Evolutionary conservation across 345 rosid species (phyloP).

Genomic region (Citrus australasica): DNA sequence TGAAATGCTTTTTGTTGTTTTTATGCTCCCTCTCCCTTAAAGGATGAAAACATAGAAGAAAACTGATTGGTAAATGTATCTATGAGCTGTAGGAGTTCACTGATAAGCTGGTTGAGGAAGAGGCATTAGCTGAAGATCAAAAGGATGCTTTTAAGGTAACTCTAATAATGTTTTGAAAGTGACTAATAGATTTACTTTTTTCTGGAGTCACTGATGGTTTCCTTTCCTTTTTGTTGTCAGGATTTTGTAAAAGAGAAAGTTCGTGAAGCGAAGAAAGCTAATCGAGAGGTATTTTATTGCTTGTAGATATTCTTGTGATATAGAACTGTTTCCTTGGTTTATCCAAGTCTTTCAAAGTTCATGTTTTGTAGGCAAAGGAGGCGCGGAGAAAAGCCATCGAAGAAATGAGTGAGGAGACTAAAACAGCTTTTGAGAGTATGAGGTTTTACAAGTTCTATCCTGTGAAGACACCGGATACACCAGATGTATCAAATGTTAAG

Average conservation of each 20-base stretch:
- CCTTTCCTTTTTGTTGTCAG: conserved; percentile 30
- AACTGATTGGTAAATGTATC: conserved; percentile 10
- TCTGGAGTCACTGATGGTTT: not conserved
- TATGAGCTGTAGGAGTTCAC: conserved; percentile 59
- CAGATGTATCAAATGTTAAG: conserved; percentile 69
- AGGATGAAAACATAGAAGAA: not conserved
- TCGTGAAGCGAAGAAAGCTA: conserved; percentile 83
- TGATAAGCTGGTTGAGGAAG: conserved; percentile 55
- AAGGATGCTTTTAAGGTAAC: conserved; percentile 79
- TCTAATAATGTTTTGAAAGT: conserved; percentile 6
- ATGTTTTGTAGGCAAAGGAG: conserved; percentile 64
- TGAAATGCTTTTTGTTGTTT: not conserved
- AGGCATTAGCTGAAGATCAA: conserved; percentile 68
- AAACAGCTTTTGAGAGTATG: conserved; percentile 57
- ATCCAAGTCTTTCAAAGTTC: conserved; percentile 14
- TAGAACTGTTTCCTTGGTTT: not conserved
- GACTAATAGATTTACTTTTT: not conserved
- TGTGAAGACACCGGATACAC: conserved; percentile 58
- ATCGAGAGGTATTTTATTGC: conserved; percentile 54
- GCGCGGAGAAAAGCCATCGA: conserved; percentile 74
- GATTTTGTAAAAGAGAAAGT: conserved; percentile 78
- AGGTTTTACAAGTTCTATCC: conserved; percentile 98
- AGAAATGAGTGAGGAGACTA: conserved; percentile 81
- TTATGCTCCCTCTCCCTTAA: not conserved
- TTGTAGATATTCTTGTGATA: not conserved